Evolutionary conservation across 345 rosid species (phyloP).

Genomic region (Cochlearia excelsa): DNA sequence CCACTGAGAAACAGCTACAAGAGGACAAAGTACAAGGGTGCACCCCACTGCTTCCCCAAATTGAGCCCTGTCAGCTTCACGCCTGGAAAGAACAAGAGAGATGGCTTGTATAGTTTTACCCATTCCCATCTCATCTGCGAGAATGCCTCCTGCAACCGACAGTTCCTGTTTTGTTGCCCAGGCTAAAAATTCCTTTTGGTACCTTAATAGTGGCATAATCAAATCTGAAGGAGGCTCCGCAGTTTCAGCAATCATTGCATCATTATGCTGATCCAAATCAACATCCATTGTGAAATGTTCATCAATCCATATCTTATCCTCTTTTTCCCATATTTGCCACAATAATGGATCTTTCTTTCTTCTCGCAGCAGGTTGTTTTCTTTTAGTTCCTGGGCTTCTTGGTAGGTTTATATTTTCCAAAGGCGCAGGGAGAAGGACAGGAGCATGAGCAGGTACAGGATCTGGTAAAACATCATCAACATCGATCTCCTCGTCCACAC

Average conservation of each 20-base stretch:
- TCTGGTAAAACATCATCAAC: conserved; percentile 20
- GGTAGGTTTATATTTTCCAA: conserved; percentile 4
- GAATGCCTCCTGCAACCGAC: conserved; percentile 77
- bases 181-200: conserved; percentile 93
- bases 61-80: conserved; percentile 38
- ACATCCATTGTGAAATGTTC: conserved; percentile 46
- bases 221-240: conserved; percentile 67
- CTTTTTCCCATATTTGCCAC: conserved; percentile 84
- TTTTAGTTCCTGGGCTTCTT: conserved; percentile 32
- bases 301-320: conserved; percentile 60
- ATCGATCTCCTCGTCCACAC: conserved; percentile 19
- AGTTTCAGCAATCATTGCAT: conserved; percentile 46
- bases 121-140: conserved; percentile 99
- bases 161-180: conserved; percentile 93
- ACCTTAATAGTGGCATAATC: conserved; percentile 70
- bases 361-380: conserved; percentile 10
- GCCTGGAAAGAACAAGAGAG: conserved; percentile 80
- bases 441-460: conserved; percentile 3
- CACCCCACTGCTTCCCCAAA: conserved; percentile 32
- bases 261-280: conserved; percentile 59
- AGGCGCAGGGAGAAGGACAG: conserved; percentile 13
- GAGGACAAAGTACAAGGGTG: conserved; percentile 90
- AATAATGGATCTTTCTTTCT: conserved; percentile 34
- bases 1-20: conserved; percentile 96
- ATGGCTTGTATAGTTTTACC: conserved; percentile 98